Evolutionary conservation across 805 yeast species (phyloP), one percentile per base, ranked within the genome.

Genomic region (Starmerella cellae): DNA sequence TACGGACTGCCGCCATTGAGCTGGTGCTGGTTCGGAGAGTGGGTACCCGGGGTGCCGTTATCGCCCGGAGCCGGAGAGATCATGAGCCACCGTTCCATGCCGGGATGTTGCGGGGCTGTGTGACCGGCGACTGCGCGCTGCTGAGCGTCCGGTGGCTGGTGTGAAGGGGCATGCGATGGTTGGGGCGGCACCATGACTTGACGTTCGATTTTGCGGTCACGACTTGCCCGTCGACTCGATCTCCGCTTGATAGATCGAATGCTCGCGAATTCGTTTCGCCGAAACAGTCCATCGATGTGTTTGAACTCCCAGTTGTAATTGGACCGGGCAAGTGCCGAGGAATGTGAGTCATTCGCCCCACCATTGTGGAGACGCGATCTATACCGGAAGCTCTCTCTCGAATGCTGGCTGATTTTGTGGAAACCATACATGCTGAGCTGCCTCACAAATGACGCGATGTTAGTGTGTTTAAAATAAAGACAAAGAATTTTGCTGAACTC

Each of bases 401-500:
- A 37, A 42, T 48, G 46, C 44, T 47, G 52, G 40, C 41, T 42
- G 34, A 65, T 65, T 63, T 87, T 85, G 61, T 87, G 95, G 65
- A 87, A 85, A 1, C 95, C 95, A 59, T 85, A 85, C 96, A 87
- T 88, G 65, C 88, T 94, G 36, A 87, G 66, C 62, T 88, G 96
- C 37, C 96, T 74, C 28, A 88, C 95, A 65, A 88, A 88, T 46
- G 88, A 77, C 20, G 94, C 84, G 23, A 87, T 84, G 57, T 88
- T 88, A 3, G 94, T 93, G 63, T 87, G 96, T 59, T 88, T 88
- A 68, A 88, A 87, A 59, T 82, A 85, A 37, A 68, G 43, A 67
- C 70, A 61, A 44, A 79, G 63, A 27, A 79, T 87, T 56, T 78
- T 77, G 42, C 88, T 74, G 55, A 91, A 87, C 58, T 79, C 87